Conservation (phyloP, 2,329 filamentous ascomycete genomes). For the Colletotrichum tamarilloi region DNA sequence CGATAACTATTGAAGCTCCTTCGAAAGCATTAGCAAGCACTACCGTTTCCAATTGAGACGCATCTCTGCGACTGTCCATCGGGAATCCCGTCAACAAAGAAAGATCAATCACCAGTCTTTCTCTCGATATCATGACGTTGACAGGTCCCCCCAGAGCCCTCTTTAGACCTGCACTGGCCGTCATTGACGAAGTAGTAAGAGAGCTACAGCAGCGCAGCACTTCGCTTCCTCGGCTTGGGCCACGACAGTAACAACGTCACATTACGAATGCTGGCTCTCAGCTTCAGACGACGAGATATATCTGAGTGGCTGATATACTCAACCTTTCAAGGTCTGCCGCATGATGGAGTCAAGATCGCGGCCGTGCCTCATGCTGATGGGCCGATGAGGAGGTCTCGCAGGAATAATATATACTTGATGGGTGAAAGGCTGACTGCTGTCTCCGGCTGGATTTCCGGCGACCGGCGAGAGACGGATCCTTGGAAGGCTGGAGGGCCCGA, state of each 20-base stretch:
- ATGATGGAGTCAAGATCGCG: slow-evolving; percentile 66
- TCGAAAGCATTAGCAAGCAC: not conserved
- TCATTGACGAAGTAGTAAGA: not conserved
- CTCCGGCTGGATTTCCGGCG: slow-evolving; percentile 56
- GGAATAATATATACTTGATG: slow-evolving; percentile 70
- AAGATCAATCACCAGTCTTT: not conserved
- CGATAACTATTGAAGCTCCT: not conserved
- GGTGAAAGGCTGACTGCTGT: slow-evolving; percentile 53
- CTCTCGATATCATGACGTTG: not conserved
- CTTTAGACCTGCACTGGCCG: not conserved
- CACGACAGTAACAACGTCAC: slow-evolving; percentile 63
- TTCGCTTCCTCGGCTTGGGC: slow-evolving; percentile 39
- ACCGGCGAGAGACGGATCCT: slow-evolving; percentile 71
- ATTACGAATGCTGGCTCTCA: slow-evolving; percentile 66
- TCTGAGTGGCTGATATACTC: slow-evolving; percentile 56
- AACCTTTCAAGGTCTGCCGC: slow-evolving; percentile 63
- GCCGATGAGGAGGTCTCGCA: slow-evolving; percentile 74
- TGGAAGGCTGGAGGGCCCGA: slow-evolving; percentile 55
- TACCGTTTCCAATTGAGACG: not conserved
- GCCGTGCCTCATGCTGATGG: slow-evolving; percentile 63
- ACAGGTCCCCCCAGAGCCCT: not conserved
- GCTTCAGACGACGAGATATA: slow-evolving; percentile 42
- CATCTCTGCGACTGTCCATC: not conserved
- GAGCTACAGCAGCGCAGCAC: not conserved
- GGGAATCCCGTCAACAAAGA: not conserved